Conservation (phyloP, 2,329 filamentous ascomycete species). For the Elsinoe arachidis region DNA sequence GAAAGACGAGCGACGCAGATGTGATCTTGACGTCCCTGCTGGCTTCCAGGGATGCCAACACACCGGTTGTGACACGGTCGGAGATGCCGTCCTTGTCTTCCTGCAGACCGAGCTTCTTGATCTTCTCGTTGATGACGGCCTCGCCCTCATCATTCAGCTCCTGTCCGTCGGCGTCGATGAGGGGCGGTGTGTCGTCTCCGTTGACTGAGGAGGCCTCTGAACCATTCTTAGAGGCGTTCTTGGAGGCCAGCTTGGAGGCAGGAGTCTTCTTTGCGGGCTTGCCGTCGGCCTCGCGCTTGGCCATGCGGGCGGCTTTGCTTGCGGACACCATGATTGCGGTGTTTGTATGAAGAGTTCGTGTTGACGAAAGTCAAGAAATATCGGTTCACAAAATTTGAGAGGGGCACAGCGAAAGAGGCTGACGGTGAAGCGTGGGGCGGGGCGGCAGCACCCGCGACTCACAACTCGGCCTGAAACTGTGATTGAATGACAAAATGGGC, state of each 20-base stretch:
- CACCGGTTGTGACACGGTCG: conserved; percentile 96
- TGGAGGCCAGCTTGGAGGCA: conserved; percentile 60
- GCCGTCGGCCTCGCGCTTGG: conserved; percentile 59
- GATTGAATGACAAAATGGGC: no score
- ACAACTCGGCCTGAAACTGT: not conserved
- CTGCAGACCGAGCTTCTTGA: conserved; percentile 82
- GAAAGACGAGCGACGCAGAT: conserved; percentile 88
- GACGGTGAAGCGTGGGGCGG: not conserved
- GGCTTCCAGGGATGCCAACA: conserved; percentile 72
- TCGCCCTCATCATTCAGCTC: conserved; percentile 51
- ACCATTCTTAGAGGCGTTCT: conserved; percentile 54
- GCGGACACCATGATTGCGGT: conserved; percentile 52
- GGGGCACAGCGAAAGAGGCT: conserved; percentile 4
- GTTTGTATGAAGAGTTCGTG: not conserved
- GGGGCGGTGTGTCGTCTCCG: conserved; percentile 55
- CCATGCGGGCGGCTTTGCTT: conserved; percentile 59
- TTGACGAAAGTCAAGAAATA: not conserved
- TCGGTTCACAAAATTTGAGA: conserved; percentile 5
- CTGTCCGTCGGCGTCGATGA: conserved; percentile 56
- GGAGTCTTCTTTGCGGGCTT: conserved; percentile 68
- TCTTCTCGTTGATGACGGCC: conserved; percentile 64
- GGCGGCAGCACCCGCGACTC: not conserved
- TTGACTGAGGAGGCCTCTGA: conserved; percentile 59
- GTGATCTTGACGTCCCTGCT: conserved; percentile 97
- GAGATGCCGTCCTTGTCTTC: conserved; percentile 95